These are phyloP conservation scores for Ogataea haglerorum DNA, from an alignment of 805 yeast genomes.

Conservation along the genomic window DNA sequence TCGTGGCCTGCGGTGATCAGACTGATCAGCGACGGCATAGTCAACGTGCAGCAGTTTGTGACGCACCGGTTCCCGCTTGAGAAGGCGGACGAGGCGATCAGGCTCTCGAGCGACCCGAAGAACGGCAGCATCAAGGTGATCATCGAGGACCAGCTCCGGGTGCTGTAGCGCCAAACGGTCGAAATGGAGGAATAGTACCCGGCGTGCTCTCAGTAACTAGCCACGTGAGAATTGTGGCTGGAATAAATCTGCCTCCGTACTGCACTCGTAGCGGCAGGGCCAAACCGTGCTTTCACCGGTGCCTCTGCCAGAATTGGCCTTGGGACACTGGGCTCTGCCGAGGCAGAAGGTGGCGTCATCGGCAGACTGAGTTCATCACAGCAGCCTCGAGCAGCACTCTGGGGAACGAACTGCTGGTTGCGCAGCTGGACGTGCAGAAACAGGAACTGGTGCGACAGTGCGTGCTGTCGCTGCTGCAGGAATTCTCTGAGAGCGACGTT, in stretches of 20 bases:
- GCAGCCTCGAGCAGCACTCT: conserved; percentile 43
- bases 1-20: conserved; percentile 58
- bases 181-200: not conserved
- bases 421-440: conserved; percentile 55
- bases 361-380: conserved; percentile 52
- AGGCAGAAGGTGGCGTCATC: conserved; percentile 61
- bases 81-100: conserved; percentile 46
- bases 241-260: not conserved
- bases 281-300: conserved; percentile 36
- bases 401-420: conserved; percentile 41
- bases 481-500: conserved; percentile 56
- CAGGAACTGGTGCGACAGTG: conserved; percentile 50
- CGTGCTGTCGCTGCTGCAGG: conserved; percentile 49
- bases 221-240: not conserved
- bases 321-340: conserved; percentile 45
- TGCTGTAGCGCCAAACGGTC: not conserved
- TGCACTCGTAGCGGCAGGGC: not conserved
- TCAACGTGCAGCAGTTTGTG: conserved; percentile 44
- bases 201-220: not conserved
- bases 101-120: conserved; percentile 36
- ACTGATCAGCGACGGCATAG: conserved; percentile 41
- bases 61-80: conserved; percentile 48
- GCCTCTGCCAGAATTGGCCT: conserved; percentile 50
- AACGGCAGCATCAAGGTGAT: conserved; percentile 48
- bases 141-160: conserved; percentile 35